Evolutionary conservation across 2,329 filamentous ascomycete genomes (phyloP).

Genomic region (Fragosphaeria purpurea): DNA sequence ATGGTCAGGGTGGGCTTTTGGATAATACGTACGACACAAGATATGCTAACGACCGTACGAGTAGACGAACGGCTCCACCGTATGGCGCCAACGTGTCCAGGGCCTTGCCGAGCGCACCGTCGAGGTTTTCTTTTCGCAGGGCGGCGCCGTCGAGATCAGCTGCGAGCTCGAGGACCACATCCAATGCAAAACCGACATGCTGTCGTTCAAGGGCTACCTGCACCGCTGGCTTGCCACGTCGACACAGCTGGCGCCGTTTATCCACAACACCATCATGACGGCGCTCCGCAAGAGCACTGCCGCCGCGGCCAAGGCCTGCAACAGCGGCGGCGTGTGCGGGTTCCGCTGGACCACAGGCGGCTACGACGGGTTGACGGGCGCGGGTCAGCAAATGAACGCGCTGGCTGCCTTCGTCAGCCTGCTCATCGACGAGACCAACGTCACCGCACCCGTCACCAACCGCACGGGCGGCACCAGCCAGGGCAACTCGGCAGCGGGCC

Average conservation of each 20-base stretch:
- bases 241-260: slow-evolving; percentile 53
- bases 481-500: slow-evolving; percentile 23
- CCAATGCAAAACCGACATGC: slow-evolving; percentile 61
- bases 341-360: slow-evolving; percentile 47
- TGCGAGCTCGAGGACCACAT: slow-evolving; percentile 43
- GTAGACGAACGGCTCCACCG: slow-evolving; percentile 37
- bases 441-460: slow-evolving; percentile 23
- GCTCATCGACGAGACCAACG: slow-evolving; percentile 24
- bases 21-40: no score
- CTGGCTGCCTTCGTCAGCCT: slow-evolving; percentile 37
- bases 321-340: slow-evolving; percentile 46
- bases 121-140: slow-evolving; percentile 44
- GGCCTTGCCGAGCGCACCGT: slow-evolving; percentile 42
- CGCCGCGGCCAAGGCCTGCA: slow-evolving; percentile 52
- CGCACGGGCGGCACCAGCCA: slow-evolving; percentile 32
- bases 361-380: slow-evolving; percentile 32
- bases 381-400: slow-evolving; percentile 44
- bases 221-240: slow-evolving; percentile 54
- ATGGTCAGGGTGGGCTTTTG: no score
- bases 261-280: slow-evolving; percentile 42
- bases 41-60: slow-evolving; percentile 13
- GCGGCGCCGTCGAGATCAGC: slow-evolving; percentile 53
- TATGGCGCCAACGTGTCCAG: slow-evolving; percentile 47
- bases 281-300: slow-evolving; percentile 46
- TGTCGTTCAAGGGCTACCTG: slow-evolving; percentile 62